Base-by-base conservation (phyloP, 306 rosid genomes). In the Fragaria vesca region DNA sequence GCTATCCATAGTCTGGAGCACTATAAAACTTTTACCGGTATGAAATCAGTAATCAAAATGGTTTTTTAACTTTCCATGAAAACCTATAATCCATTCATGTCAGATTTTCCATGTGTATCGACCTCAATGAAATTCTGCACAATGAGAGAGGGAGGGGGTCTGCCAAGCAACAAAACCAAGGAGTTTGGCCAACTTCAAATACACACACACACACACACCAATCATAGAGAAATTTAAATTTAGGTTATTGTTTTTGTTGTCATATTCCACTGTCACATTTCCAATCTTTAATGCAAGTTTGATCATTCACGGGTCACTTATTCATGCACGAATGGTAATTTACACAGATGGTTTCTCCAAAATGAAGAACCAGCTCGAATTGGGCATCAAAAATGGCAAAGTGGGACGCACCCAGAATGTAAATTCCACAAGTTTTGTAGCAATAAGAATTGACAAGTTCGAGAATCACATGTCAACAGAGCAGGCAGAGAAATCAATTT, bases 21-120 rank as follows among this genome's bases (percentile, higher is more conserved):
- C 60, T 6, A 0, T 20, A 8, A 11, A 54, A 54, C 26, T 0
- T 18, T 20, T 20, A 20, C 26, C 6, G 2, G 26, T 48, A 48
- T 48, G 20, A 48, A 48, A 48, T 48, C 18, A 48, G 54, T 24
- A 13, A 61, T 1, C 5, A 12, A 61, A 8, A 61, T 1, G 5
- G 8, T 26, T 28, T 30, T 62, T 62, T 62, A 62, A 62, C 68
- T 30, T 21, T 12, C 52, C 73, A 9, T 69, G 54, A 69, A 67
- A 67, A 42, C 26, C 51, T 48, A 11, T n/a, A 67, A 67, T 43
- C 32, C 40, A 28, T 36, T 54, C 54, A 69, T 46, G 73, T 69
- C 62, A 71, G 75, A 48, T 50, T 48, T 78, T 86, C 81, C 90
- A 86, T 85, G 87, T 84, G 93, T 83, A 81, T 75, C 30, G 83